phyloP scores from a whole-genome alignment of 805 yeast genomes.

The Clavispora phyllophila region DNA sequence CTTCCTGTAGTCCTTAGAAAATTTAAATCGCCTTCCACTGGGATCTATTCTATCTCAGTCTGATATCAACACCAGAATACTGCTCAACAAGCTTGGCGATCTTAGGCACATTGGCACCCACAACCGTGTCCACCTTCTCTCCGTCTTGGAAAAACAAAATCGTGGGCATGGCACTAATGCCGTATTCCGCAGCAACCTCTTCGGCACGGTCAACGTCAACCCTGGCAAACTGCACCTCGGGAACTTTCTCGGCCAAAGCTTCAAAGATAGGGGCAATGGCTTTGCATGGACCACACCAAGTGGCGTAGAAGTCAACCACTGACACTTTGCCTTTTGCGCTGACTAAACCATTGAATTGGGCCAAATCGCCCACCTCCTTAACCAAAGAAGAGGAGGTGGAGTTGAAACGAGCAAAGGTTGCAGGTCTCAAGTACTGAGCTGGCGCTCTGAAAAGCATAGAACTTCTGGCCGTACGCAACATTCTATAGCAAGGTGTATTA shows the following conservation, averaged over 20 bases:
- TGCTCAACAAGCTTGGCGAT: constrained; percentile 25
- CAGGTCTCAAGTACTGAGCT: constrained; percentile 1
- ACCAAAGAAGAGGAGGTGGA: constrained; percentile 17
- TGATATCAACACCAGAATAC: constrained; percentile 25
- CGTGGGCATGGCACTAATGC: constrained; percentile 74
- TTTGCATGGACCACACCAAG: constrained; percentile 79
- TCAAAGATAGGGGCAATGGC: constrained; percentile 59
- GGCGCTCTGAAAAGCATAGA: neutral
- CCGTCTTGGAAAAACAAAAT: constrained; percentile 60
- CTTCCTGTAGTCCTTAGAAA: no score
- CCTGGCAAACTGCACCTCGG: constrained; percentile 57
- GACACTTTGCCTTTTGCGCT: constrained; percentile 34
- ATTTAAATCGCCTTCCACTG: no score
- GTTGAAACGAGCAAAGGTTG: constrained; percentile 7
- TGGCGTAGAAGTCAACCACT: constrained; percentile 62
- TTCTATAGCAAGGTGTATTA: neutral
- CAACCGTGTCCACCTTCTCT: constrained; percentile 47
- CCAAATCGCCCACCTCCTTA: constrained; percentile 24
- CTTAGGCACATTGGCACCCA: constrained; percentile 58
- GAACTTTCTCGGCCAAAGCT: constrained; percentile 36
- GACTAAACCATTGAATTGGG: constrained; percentile 22
- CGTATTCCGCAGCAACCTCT: constrained; percentile 58
- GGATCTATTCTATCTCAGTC: constrained; percentile 4
- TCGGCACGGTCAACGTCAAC: constrained; percentile 64
- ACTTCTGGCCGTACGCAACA: constrained; percentile 8